phyloP scores from a whole-genome alignment of 345 rosid genomes.

The Citropsis articulata region DNA sequence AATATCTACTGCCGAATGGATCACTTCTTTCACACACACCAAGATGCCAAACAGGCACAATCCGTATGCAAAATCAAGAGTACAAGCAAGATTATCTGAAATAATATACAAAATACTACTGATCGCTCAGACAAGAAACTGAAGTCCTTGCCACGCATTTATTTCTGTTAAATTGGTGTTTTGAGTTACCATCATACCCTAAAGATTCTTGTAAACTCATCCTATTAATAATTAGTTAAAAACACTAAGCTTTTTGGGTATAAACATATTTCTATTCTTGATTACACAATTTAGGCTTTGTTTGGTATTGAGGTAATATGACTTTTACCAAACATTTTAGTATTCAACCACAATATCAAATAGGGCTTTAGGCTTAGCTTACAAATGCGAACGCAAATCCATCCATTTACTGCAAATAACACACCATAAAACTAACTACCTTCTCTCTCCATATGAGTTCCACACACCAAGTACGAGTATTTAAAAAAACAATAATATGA shows the following conservation, averaged over 20 bases:
- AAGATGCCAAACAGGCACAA: neutral
- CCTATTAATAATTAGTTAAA: neutral
- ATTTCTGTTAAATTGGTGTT: neutral
- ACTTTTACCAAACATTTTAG: no score
- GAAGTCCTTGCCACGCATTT: neutral
- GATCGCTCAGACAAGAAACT: neutral
- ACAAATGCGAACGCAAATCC: neutral
- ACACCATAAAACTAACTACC: neutral
- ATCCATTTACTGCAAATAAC: neutral
- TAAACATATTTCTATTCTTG: neutral
- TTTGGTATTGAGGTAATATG: no score
- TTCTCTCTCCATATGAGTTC: neutral
- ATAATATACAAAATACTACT: neutral
- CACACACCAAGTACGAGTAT: neutral
- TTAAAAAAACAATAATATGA: neutral
- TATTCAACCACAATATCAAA: no score
- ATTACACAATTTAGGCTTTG: neutral
- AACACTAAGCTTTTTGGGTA: neutral
- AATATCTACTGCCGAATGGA: neutral
- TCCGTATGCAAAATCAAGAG: neutral
- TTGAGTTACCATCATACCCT: neutral
- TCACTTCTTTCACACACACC: neutral
- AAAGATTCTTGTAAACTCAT: neutral
- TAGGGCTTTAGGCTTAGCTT: neutral
- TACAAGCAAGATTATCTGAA: neutral